phyloP scores from a whole-genome alignment of 2,329 filamentous ascomycete genomes.

The Trichoderma oligosporum region DNA sequence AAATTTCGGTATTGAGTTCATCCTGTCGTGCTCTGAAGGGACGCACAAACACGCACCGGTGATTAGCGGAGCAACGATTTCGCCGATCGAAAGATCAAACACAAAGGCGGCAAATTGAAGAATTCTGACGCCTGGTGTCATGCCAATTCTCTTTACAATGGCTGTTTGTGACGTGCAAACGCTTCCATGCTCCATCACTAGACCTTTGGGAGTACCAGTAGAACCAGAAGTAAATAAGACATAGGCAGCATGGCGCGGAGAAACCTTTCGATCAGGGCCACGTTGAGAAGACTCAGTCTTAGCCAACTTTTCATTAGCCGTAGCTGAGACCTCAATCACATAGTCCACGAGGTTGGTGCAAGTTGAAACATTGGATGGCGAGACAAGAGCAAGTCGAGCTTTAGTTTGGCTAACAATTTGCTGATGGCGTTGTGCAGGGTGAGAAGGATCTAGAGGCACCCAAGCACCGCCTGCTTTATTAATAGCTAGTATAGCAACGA shows the following conservation, averaged over 20 bases:
- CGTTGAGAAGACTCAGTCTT: background rate
- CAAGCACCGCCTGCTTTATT: slow-evolving; percentile 17
- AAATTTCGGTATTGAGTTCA: slow-evolving; percentile 13
- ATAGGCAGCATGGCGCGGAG: slow-evolving; percentile 9
- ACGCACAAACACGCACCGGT: slow-evolving; percentile 8
- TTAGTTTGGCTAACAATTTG: slow-evolving; percentile 6
- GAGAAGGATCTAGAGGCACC: slow-evolving; percentile 10
- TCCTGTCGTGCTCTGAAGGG: slow-evolving; percentile 15
- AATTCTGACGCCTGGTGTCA: background rate
- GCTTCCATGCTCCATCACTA: slow-evolving; percentile 16
- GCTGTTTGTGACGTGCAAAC: slow-evolving; percentile 10
- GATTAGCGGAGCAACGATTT: slow-evolving; percentile 12
- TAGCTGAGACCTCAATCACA: background rate
- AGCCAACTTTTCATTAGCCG: background rate
- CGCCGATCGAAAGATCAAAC: slow-evolving; percentile 18
- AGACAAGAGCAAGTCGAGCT: slow-evolving; percentile 7
- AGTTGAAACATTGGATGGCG: background rate
- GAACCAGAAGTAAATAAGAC: slow-evolving; percentile 14
- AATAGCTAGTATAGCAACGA: slow-evolving; percentile 11
- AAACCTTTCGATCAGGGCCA: background rate
- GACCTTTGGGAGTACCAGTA: slow-evolving; percentile 12
- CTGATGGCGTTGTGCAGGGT: slow-evolving; percentile 14
- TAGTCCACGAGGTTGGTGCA: background rate
- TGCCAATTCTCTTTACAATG: background rate
- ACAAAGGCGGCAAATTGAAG: slow-evolving; percentile 16